Evolutionary conservation across 768 basidiomycete species (phyloP), one percentile per base, ranked within the genome.

Genomic region (Galerina sulciceps): DNA sequence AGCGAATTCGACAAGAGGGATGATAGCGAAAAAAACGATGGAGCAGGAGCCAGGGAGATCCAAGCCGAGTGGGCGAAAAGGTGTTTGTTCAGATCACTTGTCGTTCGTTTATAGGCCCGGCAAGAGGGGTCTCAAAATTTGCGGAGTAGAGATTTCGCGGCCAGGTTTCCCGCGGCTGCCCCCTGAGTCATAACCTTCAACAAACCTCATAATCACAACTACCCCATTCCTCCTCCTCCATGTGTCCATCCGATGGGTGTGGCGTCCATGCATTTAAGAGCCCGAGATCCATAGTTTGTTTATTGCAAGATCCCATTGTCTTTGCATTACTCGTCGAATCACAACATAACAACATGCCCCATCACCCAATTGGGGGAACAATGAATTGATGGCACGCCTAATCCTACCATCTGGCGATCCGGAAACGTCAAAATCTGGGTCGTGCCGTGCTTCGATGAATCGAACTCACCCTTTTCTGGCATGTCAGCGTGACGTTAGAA

Each of bases 151-250:
- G 63, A 68, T 61, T 65, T 63, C 58, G 59, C 55, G 44, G 56
- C 51, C 40, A 64, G 52, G 52, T 68, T 76, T 77, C 73, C 76
- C 75, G 75, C 75, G 49, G 26, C 26, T 6, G 75, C 71, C 65
- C 71, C 49, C 65, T 65, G 58, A 61, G 63, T 65, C 56, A 47
- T 47, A n/a, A n/a, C 35, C 52, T 46, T 37, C 59, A 58, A 36
- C 37, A 43, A 34, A 41, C 49, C 34, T 20, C 36, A 43, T 57
- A 34, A 37, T 48, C 43, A 41, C 53, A 55, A 36, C 34, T 23
- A 42, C 59, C 45, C 38, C 22, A 55, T 42, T n/a, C 23, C 23
- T 41, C 49, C 36, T 38, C 23, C 47, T 9, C 10, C 35, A 36
- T n/a, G 3, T 36, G 6, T 35, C 4, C 22, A 47, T 6, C 15